Evolutionary conservation across 169 alveolate genomes (phyloP).

Genomic region (Hepatocystis sp.): DNA sequence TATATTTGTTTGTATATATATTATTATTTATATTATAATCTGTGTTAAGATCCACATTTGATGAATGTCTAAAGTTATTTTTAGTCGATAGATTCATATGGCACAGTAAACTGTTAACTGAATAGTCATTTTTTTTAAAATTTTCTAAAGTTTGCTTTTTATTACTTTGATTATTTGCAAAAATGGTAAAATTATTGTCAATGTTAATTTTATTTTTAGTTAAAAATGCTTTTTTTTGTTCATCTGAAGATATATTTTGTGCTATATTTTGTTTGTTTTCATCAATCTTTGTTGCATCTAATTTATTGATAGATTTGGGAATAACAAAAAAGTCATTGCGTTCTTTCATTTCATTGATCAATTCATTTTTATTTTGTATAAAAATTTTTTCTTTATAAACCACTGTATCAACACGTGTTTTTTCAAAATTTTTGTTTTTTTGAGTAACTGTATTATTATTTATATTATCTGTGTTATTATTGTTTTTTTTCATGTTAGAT

Average conservation of each 20-base stretch:
- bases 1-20: not conserved
- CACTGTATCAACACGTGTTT: not conserved
- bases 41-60: slow-evolving; percentile 1
- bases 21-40: slow-evolving; percentile 14
- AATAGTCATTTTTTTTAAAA: too few species aligned
- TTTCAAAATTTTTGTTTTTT: slow-evolving; percentile 1
- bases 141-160: too few species aligned
- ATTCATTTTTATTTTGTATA: not conserved
- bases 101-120: slow-evolving; percentile 4
- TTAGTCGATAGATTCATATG: not conserved
- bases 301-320: slow-evolving; percentile 13
- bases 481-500: not conserved
- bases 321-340: slow-evolving; percentile 4
- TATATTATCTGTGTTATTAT: not conserved
- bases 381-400: not conserved
- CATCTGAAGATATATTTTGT: too few species aligned
- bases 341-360: slow-evolving; percentile 14
- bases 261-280: not conserved
- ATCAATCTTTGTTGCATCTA: not conserved
- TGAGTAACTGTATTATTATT: not conserved
- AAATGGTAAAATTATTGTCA: not conserved
- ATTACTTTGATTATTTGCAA: too few species aligned
- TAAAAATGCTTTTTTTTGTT: not conserved
- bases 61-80: slow-evolving; percentile 21
- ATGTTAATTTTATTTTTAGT: not conserved